Evolutionary conservation across 257 asterid species (phyloP).

Genomic region (Rauvolfia tetraphylla): DNA sequence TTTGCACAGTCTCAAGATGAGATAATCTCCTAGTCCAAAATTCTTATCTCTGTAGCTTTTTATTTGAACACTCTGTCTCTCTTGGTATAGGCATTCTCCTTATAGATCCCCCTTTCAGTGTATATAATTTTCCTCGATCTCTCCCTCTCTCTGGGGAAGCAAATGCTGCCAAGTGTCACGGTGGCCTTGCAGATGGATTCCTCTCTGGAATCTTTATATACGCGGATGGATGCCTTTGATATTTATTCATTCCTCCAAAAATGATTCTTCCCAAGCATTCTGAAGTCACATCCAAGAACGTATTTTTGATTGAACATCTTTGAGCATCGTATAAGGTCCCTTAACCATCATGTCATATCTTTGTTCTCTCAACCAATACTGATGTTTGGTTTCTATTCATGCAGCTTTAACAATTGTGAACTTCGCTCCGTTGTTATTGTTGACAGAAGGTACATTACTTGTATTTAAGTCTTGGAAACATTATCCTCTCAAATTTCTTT

Average conservation of each 20-base stretch:
- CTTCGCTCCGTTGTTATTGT: conserved; percentile 78
- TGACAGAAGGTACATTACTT: conserved; percentile 59
- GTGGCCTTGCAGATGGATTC: background rate
- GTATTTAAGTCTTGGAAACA: background rate
- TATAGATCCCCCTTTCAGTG: no score
- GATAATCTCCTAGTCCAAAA: background rate
- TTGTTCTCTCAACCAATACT: background rate
- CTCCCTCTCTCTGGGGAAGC: background rate
- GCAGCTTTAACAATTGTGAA: conserved; percentile 86
- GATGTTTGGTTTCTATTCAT: conserved; percentile 10
- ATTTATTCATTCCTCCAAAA: background rate
- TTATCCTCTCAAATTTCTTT: background rate
- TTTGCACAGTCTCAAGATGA: background rate
- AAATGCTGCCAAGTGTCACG: background rate
- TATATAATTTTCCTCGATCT: background rate
- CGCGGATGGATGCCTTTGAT: background rate
- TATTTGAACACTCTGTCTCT: background rate
- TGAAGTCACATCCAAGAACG: background rate
- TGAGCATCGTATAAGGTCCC: background rate
- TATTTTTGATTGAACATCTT: background rate
- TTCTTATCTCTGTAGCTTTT: background rate
- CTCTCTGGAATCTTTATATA: background rate
- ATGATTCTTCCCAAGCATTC: background rate
- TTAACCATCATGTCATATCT: background rate
- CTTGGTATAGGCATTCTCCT: background rate